phyloP scores from a whole-genome alignment of 83 land plant species.

The Thuja plicata region DNA sequence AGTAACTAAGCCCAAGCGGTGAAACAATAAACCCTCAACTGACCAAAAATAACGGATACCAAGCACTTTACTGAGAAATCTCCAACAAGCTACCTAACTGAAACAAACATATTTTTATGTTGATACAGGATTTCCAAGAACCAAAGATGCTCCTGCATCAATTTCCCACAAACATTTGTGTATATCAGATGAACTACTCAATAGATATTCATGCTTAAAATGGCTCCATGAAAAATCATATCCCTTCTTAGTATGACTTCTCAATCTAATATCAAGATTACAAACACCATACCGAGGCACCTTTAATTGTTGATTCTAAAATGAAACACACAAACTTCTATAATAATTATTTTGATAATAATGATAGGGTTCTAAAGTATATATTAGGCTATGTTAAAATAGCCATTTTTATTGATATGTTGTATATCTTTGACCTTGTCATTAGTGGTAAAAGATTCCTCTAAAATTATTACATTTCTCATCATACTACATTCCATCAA shows the following conservation, averaged over 20 bases:
- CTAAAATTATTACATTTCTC: no score
- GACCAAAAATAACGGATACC: no score
- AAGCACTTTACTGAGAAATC: no score
- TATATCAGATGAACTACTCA: conserved; percentile 95
- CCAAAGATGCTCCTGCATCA: no score
- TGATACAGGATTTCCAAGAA: no score
- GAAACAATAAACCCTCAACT: no score
- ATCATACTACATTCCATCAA: no score
- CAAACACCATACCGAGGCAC: conserved; percentile 82
- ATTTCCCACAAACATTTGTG: conserved; percentile 96
- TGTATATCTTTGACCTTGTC: conserved; percentile 94
- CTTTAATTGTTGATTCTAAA: conserved; percentile 93
- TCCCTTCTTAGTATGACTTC: conserved; percentile 88
- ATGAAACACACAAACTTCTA: conserved; percentile 94
- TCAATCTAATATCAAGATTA: conserved; percentile 83
- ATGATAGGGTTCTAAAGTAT: conserved; percentile 91
- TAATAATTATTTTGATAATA: conserved; percentile 89
- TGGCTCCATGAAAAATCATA: conserved; percentile 93
- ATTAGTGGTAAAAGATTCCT: no score
- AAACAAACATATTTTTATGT: no score
- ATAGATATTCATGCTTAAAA: conserved; percentile 75
- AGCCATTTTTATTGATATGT: conserved; percentile 92
- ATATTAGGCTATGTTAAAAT: conserved; percentile 90
- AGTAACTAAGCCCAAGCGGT: no score
- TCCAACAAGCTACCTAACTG: no score